A percentile compares a stretch with the other conserved stretches of the same genome.
Evolutionary conservation across 1,284 basidiomycete species (phyloP).

Genomic region (Ustilago hordei): DNA sequence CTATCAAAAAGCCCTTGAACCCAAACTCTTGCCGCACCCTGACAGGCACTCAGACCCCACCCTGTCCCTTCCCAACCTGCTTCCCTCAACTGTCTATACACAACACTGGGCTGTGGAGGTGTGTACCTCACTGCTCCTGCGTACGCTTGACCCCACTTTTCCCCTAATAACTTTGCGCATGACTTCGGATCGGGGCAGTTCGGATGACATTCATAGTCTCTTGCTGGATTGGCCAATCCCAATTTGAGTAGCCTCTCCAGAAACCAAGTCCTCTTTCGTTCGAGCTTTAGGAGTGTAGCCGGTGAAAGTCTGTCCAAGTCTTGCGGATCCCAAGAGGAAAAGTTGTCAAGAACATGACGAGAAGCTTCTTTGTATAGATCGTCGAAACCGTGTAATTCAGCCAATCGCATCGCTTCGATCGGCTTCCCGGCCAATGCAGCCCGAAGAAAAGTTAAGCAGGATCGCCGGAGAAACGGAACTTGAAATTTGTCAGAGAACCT

Average conservation of each 20-base stretch:
- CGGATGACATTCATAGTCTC: constrained; percentile 81
- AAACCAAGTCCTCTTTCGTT: constrained; percentile 61
- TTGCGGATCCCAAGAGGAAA: constrained; percentile 42
- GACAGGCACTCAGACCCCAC: constrained; percentile 35
- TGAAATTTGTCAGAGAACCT: constrained; percentile 58
- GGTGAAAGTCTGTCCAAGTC: constrained; percentile 42
- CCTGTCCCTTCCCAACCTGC: constrained; percentile 27
- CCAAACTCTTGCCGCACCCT: constrained; percentile 43
- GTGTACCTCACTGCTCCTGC: constrained; percentile 87
- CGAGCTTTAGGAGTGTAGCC: constrained; percentile 56
- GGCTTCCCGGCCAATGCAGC: constrained; percentile 55
- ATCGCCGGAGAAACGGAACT: constrained; percentile 44
- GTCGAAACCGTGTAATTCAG: constrained; percentile 46
- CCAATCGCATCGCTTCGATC: constrained; percentile 60
- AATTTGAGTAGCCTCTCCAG: constrained; percentile 91
- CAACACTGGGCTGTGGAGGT: constrained; percentile 74
- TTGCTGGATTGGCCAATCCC: constrained; percentile 83
- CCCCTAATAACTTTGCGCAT: constrained; percentile 89
- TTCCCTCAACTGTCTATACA: constrained; percentile 69
- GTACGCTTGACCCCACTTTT: constrained; percentile 91
- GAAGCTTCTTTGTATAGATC: constrained; percentile 55
- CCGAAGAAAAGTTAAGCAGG: constrained; percentile 43
- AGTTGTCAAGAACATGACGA: constrained; percentile 60
- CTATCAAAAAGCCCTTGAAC: constrained; percentile 53
- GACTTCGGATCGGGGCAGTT: constrained; percentile 83